phyloP scores from a whole-genome alignment of 2,329 filamentous ascomycete genomes.

The Cladophialophora carrionii region DNA sequence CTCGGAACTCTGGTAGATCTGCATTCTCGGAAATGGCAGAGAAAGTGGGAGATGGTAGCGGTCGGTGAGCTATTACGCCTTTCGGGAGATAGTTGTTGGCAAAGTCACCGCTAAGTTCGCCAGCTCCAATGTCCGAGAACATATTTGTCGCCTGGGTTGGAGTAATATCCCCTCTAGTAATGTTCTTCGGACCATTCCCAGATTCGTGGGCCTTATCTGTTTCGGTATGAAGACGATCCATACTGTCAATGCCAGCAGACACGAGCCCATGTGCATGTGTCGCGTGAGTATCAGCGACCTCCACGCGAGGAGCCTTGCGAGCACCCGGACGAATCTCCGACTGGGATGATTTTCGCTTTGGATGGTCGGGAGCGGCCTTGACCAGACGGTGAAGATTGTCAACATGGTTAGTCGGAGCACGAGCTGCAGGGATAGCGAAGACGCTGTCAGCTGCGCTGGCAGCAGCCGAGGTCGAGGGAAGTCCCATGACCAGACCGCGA shows the following conservation, averaged over 20 bases:
- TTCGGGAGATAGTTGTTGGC: background rate
- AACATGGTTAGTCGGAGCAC: background rate
- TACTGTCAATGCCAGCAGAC: background rate
- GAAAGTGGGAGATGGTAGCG: constrained; percentile 16
- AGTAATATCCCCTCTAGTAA: background rate
- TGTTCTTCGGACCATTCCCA: no score
- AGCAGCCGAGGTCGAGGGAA: background rate
- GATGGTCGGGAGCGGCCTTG: background rate
- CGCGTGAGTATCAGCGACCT: background rate
- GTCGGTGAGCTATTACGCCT: background rate
- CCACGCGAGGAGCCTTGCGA: constrained; percentile 10
- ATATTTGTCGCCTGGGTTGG: background rate
- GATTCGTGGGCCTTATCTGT: background rate
- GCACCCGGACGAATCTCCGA: constrained; percentile 14
- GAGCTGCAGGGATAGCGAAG: background rate
- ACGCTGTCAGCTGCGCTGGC: background rate
- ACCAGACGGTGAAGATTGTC: background rate
- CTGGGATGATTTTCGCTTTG: constrained; percentile 24
- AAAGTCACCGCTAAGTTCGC: no score
- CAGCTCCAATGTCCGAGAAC: background rate
- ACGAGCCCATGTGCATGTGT: background rate
- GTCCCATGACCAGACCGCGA: background rate
- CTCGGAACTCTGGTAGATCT: constrained; percentile 17
- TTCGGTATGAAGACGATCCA: constrained; percentile 1
- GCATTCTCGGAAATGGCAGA: constrained; percentile 23